These are phyloP conservation scores for Penicillium rolfsii DNA, from an alignment of 2,329 filamentous ascomycete species.

Conservation along the genomic window DNA sequence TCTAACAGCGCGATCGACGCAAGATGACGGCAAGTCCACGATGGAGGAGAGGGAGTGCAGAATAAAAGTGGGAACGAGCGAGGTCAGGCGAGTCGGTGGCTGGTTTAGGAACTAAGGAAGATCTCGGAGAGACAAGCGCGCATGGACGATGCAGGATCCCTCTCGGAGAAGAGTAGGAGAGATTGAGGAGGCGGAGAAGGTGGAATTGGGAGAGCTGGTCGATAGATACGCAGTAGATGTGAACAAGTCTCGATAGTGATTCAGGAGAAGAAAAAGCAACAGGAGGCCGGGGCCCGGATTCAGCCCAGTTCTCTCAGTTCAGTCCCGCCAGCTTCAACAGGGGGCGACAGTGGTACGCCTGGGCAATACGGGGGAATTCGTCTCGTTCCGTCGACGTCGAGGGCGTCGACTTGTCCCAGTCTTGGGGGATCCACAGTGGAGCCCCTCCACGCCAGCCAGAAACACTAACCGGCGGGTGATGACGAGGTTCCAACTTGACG, in stretches of 20 bases:
- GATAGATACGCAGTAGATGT: not conserved
- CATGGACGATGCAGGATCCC: not conserved
- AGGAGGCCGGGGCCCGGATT: constrained; percentile 3
- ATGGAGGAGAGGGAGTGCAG: not conserved
- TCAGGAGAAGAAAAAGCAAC: not conserved
- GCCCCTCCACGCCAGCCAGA: constrained; percentile 5
- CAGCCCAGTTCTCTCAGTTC: not conserved
- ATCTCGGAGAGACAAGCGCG: constrained; percentile 11
- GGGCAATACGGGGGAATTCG: constrained; percentile 3
- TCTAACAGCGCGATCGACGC: constrained; percentile 23
- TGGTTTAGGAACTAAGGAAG: not conserved
- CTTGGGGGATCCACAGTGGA: constrained; percentile 10
- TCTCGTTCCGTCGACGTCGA: constrained; percentile 8
- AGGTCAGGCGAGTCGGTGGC: constrained; percentile 1
- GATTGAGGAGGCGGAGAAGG: not conserved
- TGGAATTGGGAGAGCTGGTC: not conserved
- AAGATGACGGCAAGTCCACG: constrained; percentile 17
- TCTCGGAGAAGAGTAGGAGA: not conserved
- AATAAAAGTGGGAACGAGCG: constrained; percentile 5
- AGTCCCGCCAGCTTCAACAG: not conserved
- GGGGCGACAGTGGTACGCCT: not conserved
- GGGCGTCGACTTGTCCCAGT: not conserved
- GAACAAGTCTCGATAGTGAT: not conserved
- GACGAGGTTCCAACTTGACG: not conserved
- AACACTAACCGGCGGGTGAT: not conserved